Conservation (phyloP, 73 alveolate species). For the Uronychia setigera region DNA sequence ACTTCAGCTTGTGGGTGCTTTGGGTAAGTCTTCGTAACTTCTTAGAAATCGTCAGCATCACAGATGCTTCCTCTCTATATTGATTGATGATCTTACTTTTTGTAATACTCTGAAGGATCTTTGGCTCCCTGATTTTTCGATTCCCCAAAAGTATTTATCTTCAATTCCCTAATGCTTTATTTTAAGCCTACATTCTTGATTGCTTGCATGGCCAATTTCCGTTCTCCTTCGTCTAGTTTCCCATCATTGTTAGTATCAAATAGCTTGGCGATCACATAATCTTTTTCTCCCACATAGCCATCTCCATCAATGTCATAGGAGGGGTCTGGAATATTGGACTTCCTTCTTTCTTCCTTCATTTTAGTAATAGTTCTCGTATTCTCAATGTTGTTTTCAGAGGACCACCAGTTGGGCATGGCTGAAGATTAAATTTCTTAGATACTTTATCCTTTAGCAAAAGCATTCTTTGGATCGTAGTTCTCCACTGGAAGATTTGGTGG, state of each 20-base stretch:
- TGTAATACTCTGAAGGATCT: conserved; percentile 79
- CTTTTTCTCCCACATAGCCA: conserved; percentile 75
- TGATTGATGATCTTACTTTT: conserved; percentile 25
- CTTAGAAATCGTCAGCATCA: conserved; percentile 85
- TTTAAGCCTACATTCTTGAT: not conserved
- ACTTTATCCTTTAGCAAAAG: no score
- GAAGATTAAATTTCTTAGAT: no score
- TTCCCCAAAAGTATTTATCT: conserved; percentile 85
- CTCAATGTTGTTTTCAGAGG: conserved; percentile 7
- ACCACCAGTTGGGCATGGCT: no score
- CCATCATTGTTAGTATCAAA: conserved; percentile 7
- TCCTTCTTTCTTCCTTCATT: conserved; percentile 50
- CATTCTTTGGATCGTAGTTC: no score
- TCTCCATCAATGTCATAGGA: conserved; percentile 85
- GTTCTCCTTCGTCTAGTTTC: not conserved
- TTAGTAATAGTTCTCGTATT: conserved; percentile 31
- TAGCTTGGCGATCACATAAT: not conserved
- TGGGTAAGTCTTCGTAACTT: conserved; percentile 83
- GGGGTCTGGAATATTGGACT: conserved; percentile 74
- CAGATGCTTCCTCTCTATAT: conserved; percentile 74
- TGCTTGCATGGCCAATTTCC: not conserved
- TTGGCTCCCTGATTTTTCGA: conserved; percentile 81
- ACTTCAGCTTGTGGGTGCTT: conserved; percentile 62
- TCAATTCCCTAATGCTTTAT: conserved; percentile 51
- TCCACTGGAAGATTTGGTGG: no score